These are phyloP conservation scores for Trichophyton equinum DNA, from an alignment of 2,329 filamentous ascomycete species.

Conservation along the genomic window DNA sequence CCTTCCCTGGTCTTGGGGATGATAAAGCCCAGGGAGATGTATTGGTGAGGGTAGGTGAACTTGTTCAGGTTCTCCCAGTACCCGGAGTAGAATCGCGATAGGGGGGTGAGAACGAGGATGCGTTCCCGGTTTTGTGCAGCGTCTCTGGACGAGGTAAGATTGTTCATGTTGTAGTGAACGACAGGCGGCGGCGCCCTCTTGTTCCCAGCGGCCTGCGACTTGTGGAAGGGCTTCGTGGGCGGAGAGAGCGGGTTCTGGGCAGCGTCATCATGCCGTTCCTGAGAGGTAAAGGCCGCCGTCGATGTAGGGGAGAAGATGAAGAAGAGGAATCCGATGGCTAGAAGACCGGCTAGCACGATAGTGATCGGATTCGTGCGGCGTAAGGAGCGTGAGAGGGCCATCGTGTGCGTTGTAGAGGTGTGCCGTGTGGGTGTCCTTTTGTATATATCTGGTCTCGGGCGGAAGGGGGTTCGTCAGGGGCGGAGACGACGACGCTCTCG, in stretches of 20 bases:
- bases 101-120: constrained; percentile 80
- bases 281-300: constrained; percentile 37
- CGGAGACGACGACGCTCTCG: neutral
- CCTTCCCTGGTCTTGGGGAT: constrained; percentile 88
- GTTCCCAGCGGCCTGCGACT: constrained; percentile 42
- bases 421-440: no score
- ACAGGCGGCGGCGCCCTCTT: constrained; percentile 63
- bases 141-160: constrained; percentile 67
- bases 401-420: constrained; percentile 19
- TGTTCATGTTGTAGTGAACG: constrained; percentile 87
- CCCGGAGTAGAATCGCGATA: constrained; percentile 81
- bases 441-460: neutral
- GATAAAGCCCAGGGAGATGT: constrained; percentile 93
- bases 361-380: constrained; percentile 71
- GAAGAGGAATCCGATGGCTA: constrained; percentile 60
- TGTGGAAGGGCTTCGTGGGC: constrained; percentile 61
- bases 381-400: constrained; percentile 53
- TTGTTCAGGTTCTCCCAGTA: constrained; percentile 91
- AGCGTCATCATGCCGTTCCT: constrained; percentile 43
- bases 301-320: constrained; percentile 48
- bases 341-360: constrained; percentile 55
- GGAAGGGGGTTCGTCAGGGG: neutral
- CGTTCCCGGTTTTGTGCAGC: constrained; percentile 71
- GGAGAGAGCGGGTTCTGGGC: constrained; percentile 61
- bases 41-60: constrained; percentile 79